Percentiles rank a stretch among this genome's conserved stretches.
Conservation (phyloP, 2,329 filamentous ascomycete species). For the Sordariomycetes sp. region DNA sequence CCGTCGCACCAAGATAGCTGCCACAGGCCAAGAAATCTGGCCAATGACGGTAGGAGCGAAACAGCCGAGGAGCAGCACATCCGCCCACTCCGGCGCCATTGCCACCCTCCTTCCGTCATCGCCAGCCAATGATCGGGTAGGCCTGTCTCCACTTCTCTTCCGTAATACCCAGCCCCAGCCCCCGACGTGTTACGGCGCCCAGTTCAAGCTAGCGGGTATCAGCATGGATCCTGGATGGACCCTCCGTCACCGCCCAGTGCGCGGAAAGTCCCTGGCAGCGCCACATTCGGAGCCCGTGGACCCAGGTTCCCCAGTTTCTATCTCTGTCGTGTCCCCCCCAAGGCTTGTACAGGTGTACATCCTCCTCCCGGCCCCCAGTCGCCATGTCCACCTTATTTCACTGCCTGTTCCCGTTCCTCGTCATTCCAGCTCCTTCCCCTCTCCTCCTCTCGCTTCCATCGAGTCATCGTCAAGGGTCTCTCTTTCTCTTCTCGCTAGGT, state of each 20-base stretch:
- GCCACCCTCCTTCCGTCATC: conserved; percentile 1
- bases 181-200: background rate
- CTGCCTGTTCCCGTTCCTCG: conserved; percentile 1
- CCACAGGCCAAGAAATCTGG: background rate
- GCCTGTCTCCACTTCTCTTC: background rate
- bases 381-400: conserved; percentile 3
- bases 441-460: conserved; percentile 2
- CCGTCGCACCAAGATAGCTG: no score
- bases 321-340: background rate
- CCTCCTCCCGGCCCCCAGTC: background rate
- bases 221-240: no score
- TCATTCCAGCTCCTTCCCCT: conserved; percentile 3
- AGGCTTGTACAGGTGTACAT: background rate
- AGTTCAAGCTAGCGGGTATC: background rate
- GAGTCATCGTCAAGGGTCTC: conserved; percentile 5
- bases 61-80: conserved; percentile 2
- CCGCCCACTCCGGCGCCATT: conserved; percentile 3
- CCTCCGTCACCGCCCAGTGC: background rate
- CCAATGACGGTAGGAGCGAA: conserved; percentile 1
- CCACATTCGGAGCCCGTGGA: background rate
- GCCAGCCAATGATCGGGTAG: conserved; percentile 2
- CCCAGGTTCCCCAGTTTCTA: conserved; percentile 5
- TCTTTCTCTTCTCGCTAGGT: conserved; percentile 5
- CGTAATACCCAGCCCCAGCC: background rate
- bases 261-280: background rate